A percentile compares a stretch with the other conserved stretches of the same genome.
These are phyloP conservation scores for Geosmithia morbida DNA, from an alignment of 2,329 filamentous ascomycete genomes.

Conservation along the genomic window DNA sequence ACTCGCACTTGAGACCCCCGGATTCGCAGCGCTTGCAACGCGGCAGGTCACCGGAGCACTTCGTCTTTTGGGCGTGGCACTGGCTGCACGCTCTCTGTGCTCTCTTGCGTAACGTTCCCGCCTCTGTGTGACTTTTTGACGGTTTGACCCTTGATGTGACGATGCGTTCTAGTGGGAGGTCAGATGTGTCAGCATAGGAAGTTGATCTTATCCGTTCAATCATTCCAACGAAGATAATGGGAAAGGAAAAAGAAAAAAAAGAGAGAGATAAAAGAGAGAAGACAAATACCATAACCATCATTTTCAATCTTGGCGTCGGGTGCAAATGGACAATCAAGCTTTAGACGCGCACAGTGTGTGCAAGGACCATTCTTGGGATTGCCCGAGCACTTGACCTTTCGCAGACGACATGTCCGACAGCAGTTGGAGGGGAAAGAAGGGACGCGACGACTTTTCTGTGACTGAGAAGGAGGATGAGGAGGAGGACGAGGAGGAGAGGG, in stretches of 20 bases:
- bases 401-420: conserved; percentile 21
- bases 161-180: conserved; percentile 4
- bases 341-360: conserved; percentile 20
- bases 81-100: conserved; percentile 26
- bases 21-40: conserved; percentile 21
- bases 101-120: conserved; percentile 23
- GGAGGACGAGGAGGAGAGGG: not conserved
- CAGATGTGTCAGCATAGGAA: too few species aligned
- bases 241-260: not conserved
- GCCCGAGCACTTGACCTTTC: conserved; percentile 27
- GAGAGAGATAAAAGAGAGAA: not conserved
- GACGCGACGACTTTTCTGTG: conserved; percentile 15
- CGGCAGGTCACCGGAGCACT: conserved; percentile 25
- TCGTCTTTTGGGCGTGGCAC: conserved; percentile 26
- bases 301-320: conserved; percentile 4
- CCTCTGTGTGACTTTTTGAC: conserved; percentile 24
- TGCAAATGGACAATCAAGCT: conserved; percentile 19
- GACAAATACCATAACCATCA: not conserved
- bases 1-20: conserved; percentile 21
- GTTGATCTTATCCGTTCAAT: too few species aligned
- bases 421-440: conserved; percentile 13
- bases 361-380: conserved; percentile 19
- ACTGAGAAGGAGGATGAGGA: conserved; percentile 5
- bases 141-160: conserved; percentile 14
- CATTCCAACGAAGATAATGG: too few species aligned